A percentile compares a stretch with the other conserved stretches of the same genome.
phyloP scores from a whole-genome alignment of 1,284 basidiomycete species.

The Ceratobasidium sp. region DNA sequence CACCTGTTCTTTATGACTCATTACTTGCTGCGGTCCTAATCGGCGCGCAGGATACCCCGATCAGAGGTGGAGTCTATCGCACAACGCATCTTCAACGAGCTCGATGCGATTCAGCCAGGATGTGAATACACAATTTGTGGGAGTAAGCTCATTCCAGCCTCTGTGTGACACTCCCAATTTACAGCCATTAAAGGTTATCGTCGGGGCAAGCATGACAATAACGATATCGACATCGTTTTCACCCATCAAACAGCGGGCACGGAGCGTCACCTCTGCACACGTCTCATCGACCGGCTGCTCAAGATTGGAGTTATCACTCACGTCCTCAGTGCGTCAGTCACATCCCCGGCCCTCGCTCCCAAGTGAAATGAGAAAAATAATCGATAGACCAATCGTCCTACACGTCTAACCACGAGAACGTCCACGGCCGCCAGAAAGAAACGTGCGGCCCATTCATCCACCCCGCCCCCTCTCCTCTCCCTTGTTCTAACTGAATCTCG shows the following conservation, averaged over 20 bases:
- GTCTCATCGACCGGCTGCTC: constrained; percentile 61
- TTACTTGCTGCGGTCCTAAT: not conserved
- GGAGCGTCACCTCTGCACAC: constrained; percentile 60
- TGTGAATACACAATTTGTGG: constrained; percentile 72
- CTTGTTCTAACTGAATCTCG: not conserved
- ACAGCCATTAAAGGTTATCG: constrained; percentile 62
- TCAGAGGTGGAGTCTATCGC: constrained; percentile 73
- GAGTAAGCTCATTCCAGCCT: constrained; percentile 58
- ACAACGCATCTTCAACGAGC: constrained; percentile 61
- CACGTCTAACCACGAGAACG: constrained; percentile 33
- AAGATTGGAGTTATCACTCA: constrained; percentile 56
- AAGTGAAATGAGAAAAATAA: not conserved
- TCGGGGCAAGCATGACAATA: constrained; percentile 72
- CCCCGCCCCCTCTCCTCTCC: not conserved
- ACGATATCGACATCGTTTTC: constrained; percentile 81
- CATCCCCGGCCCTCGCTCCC: not conserved
- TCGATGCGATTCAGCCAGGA: constrained; percentile 63
- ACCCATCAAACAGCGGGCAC: constrained; percentile 64
- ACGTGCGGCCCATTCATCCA: not conserved
- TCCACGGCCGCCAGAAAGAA: constrained; percentile 17
- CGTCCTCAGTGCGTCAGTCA: constrained; percentile 10
- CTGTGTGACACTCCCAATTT: constrained; percentile 5
- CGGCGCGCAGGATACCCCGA: constrained; percentile 61
- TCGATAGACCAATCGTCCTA: constrained; percentile 39
- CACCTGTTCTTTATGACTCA: not conserved